Percentiles rank a stretch among this genome's conserved stretches.
phyloP scores from a whole-genome alignment of 2,329 filamentous ascomycete genomes.

The Exophiala sp. region DNA sequence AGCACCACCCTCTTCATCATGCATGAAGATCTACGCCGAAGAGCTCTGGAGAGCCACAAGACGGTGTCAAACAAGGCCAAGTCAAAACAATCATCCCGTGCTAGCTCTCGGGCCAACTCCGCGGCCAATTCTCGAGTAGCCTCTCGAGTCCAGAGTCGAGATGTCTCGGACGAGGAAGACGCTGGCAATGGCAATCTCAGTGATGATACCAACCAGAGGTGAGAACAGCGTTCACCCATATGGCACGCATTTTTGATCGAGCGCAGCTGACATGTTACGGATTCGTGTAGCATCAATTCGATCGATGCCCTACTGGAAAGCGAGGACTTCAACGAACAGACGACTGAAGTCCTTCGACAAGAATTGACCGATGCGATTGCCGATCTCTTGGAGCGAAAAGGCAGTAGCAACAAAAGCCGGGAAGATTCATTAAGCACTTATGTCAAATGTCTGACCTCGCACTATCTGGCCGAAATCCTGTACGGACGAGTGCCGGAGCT shows the following conservation, averaged over 20 bases:
- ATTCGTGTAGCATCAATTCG: slow-evolving; percentile 50
- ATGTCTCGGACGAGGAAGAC: slow-evolving; percentile 56
- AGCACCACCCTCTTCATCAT: slow-evolving; percentile 31
- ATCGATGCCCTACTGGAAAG: slow-evolving; percentile 58
- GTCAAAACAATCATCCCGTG: slow-evolving; percentile 49
- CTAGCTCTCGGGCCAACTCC: slow-evolving; percentile 49
- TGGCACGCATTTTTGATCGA: neutral
- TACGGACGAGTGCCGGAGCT: slow-evolving; percentile 56
- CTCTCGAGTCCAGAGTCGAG: slow-evolving; percentile 51
- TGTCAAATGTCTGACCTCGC: slow-evolving; percentile 59
- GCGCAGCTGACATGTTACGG: slow-evolving; percentile 9
- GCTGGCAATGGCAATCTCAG: slow-evolving; percentile 43
- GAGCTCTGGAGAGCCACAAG: slow-evolving; percentile 60
- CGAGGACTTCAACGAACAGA: slow-evolving; percentile 48
- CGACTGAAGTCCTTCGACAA: slow-evolving; percentile 54
- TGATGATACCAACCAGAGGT: slow-evolving; percentile 56
- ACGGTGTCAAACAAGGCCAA: slow-evolving; percentile 55
- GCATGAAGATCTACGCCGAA: slow-evolving; percentile 47
- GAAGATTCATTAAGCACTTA: slow-evolving; percentile 59
- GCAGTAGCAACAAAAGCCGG: slow-evolving; percentile 65
- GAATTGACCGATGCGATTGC: slow-evolving; percentile 61
- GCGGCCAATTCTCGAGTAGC: slow-evolving; percentile 47
- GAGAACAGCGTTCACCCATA: slow-evolving; percentile 19
- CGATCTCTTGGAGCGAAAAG: slow-evolving; percentile 70
- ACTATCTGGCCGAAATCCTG: slow-evolving; percentile 60